These are phyloP conservation scores for Cicer pinnatifidum DNA, from an alignment of 306 rosid species.

Conservation along the genomic window DNA sequence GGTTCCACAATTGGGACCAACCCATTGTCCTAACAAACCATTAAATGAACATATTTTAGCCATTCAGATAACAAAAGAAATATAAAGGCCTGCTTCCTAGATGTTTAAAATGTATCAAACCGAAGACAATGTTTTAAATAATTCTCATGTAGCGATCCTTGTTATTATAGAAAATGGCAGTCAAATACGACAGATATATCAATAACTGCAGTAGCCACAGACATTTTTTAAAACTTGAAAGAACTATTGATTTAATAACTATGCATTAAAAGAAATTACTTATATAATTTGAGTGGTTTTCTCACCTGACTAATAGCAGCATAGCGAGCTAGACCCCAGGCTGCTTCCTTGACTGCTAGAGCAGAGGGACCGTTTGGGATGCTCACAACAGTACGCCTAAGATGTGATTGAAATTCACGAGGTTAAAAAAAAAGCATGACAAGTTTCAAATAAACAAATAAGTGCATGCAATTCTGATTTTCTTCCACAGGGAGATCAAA, in stretches of 20 bases:
- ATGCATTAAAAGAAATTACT: not conserved
- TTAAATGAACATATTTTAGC: not conserved
- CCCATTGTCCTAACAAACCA: conserved; percentile 45
- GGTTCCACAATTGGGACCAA: conserved; percentile 93
- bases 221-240: not conserved
- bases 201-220: not conserved
- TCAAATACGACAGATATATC: not conserved
- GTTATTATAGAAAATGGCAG: not conserved
- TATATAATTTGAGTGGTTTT: conserved; percentile 1
- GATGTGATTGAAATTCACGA: not conserved
- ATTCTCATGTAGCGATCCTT: not conserved
- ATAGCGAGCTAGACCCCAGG: conserved; percentile 91
- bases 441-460: not conserved
- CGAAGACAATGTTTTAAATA: not conserved
- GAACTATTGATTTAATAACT: not conserved
- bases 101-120: no score
- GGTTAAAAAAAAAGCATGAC: not conserved
- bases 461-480: not conserved
- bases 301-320: conserved; percentile 91
- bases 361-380: conserved; percentile 98
- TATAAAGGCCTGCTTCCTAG: no score
- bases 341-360: conserved; percentile 74
- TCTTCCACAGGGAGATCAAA: not conserved
- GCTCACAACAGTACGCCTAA: conserved; percentile 85
- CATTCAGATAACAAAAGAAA: not conserved